These are phyloP conservation scores for Pascua sp. DNA, from an alignment of 1,284 basidiomycete genomes.

Conservation along the genomic window DNA sequence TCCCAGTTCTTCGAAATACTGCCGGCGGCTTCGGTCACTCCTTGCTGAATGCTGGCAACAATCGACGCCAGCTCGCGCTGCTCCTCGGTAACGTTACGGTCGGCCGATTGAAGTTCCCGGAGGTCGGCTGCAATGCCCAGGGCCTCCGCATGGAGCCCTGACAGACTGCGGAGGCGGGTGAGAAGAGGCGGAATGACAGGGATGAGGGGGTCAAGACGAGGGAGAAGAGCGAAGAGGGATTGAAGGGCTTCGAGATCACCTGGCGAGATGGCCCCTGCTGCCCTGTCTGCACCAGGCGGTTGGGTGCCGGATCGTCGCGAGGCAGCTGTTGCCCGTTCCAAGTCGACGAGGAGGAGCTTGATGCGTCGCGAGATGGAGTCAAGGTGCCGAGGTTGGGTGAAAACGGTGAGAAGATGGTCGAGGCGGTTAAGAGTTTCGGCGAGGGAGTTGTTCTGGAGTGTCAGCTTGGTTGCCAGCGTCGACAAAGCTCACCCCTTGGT, in stretches of 20 bases:
- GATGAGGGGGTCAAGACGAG: slow-evolving; percentile 77
- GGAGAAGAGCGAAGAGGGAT: slow-evolving; percentile 64
- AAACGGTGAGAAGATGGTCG: slow-evolving; percentile 69
- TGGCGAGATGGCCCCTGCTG: slow-evolving; percentile 51
- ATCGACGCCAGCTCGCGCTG: slow-evolving; percentile 67
- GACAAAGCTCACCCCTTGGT: background rate
- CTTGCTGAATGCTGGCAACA: slow-evolving; percentile 65
- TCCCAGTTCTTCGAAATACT: slow-evolving; percentile 69
- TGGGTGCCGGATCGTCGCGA: slow-evolving; percentile 33
- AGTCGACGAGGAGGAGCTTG: slow-evolving; percentile 85
- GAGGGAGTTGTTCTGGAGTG: slow-evolving; percentile 26
- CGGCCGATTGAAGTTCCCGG: slow-evolving; percentile 67
- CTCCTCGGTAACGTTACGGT: slow-evolving; percentile 60
- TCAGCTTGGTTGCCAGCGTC: slow-evolving; percentile 10
- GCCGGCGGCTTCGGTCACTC: slow-evolving; percentile 64
- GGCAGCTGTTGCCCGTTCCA: slow-evolving; percentile 72
- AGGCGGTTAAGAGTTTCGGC: slow-evolving; percentile 72
- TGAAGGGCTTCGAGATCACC: slow-evolving; percentile 57
- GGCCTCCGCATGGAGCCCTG: slow-evolving; percentile 75
- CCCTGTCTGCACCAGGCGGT: slow-evolving; percentile 2
- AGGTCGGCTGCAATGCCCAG: slow-evolving; percentile 62
- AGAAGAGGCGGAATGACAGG: slow-evolving; percentile 91
- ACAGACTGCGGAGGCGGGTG: slow-evolving; percentile 76
- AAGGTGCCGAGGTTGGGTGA: slow-evolving; percentile 93
- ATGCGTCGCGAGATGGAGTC: slow-evolving; percentile 93